Base-by-base conservation (phyloP, 1,284 basidiomycete species). In the Ganoderma resinaceum region DNA sequence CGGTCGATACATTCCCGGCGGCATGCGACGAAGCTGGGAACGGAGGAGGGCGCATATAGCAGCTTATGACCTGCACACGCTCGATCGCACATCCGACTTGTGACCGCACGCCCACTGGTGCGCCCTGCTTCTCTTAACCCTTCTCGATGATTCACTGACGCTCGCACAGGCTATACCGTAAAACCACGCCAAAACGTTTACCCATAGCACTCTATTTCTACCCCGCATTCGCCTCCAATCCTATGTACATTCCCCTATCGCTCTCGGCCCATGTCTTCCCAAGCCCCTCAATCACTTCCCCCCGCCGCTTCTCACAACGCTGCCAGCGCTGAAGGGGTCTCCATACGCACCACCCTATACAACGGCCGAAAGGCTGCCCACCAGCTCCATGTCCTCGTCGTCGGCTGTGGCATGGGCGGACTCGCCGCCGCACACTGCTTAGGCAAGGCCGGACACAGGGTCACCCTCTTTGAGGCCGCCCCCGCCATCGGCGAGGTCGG, bases 331-430 rank as follows among this genome's bases (percentile, higher is more conserved):
- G 61, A 72, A 42, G 74, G 74, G 64, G 52, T 71, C 35, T 62
- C 73, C 9, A 42, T 65, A 37, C 66, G 59, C 49, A 61, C 72
- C 52, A 64, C 65, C 33, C 73, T 80, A 70, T 77, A 78, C 67
- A 68, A 70, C 43, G 76, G 76, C 53, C 78, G 75, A 62, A 76
- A 78, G 61, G 79, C 83, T 26, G 46, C 80, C 1, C 76, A 80
- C 38, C 69, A 72, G 2, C 81, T 86, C 72, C 75, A 84, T 76
- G 76, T 83, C 77, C 73, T 85, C 71, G 75, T 86, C 71, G 81
- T 86, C 42, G 85, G 85, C 35, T 83, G 82, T 60, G 85, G 85
- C 9, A 78, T 86, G 46, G 85, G 84, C 42, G 85, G 85, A 0
- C 80, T 86, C 46, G 81, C 84, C 8, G 82, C 84, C 35, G 82